Evolutionary conservation across 129 eudicot species (phyloP), one percentile per base, ranked within the genome.

Genomic region (Flaveria ramosissima): DNA sequence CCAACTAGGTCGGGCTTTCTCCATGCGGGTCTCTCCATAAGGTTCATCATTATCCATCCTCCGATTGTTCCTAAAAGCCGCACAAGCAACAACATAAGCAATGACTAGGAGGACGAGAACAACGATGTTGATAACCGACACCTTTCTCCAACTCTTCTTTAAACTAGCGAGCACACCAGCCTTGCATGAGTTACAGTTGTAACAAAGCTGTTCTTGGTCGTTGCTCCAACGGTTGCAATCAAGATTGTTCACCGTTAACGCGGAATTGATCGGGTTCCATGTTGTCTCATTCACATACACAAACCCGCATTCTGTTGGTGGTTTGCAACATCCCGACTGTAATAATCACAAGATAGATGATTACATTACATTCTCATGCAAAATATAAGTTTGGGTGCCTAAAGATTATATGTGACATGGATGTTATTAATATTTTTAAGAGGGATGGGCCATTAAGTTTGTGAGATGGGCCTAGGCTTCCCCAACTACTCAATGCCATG

Each of bases 301-400:
- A 68, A 71, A 93, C 6, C 96, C 97, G 21, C 98, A 93, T 45
- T 88, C 92, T 3, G 93, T 84, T 8, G 92, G 98, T 8, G 98
- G 98, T 73, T 93, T 93, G 86, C 98, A 93, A 67, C 98, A 93
- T 36, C 98, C 98, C 2, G 98, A 93, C 98, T 93, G 45, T 60
- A 88, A 48, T 30, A 9, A 63, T n/a, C 17, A 46, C 26, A 10
- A 26, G n/a, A 51, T 50, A 5, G n/a, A 50, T 21, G 36, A 52
- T 52, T n/a, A n/a, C 23, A 52, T 52, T 6, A 16, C 50, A 20
- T 52, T 53, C 32, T 30, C 6, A 2, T 7, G 32, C 16, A 48
- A 48, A 12, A 48, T 48, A 48, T 57, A 57, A 57, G 10, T 30
- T 26, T 56, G 43, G 75, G 59, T 24, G 51, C 61, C 45, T 56